These are phyloP conservation scores for Solanum corneliomulleri DNA, from an alignment of 257 asterid species.

Conservation along the genomic window DNA sequence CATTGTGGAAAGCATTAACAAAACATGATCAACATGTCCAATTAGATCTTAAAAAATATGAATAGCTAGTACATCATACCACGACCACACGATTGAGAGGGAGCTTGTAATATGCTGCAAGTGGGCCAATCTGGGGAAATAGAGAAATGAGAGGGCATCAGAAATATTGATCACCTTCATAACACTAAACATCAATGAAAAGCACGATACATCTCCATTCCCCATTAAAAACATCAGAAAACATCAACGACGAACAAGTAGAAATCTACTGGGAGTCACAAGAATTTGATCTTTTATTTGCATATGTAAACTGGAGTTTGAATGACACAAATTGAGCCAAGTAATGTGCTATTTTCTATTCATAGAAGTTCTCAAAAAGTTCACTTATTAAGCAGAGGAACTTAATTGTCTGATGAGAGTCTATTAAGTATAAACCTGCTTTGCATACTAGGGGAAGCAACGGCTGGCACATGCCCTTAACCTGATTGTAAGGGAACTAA, in stretches of 20 bases:
- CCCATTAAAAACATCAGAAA: neutral
- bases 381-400: neutral
- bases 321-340: neutral
- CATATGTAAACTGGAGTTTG: neutral
- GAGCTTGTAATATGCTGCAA: conserved; percentile 93
- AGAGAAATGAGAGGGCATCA: neutral
- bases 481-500: neutral
- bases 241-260: neutral
- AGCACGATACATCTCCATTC: neutral
- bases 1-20: neutral
- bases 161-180: neutral
- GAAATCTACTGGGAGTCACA: neutral
- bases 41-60: neutral
- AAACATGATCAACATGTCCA: neutral
- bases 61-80: conserved; percentile 27
- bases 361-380: neutral
- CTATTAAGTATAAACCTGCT: neutral
- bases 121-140: conserved; percentile 71
- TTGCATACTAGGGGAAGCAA: neutral
- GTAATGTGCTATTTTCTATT: neutral
- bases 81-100: conserved; percentile 87
- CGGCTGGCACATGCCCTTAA: neutral
- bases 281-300: neutral
- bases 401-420: neutral
- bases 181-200: neutral